Evolutionary conservation across 345 rosid species (phyloP), one percentile per base, ranked within the genome.

Genomic region (Camelina laxa): DNA sequence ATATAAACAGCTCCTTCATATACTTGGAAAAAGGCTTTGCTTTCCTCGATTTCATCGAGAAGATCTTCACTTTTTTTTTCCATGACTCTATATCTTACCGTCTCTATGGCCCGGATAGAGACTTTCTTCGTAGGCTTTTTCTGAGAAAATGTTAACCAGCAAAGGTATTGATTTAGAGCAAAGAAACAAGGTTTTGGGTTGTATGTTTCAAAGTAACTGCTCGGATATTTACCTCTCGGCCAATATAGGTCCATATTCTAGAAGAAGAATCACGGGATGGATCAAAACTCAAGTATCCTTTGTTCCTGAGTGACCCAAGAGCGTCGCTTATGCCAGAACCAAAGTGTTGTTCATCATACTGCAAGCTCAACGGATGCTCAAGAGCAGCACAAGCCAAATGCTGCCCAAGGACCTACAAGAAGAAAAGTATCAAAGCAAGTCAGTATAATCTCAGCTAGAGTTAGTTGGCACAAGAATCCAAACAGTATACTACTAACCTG

Each of bases 1-100:
- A 94, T 75, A 77, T 91, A 94, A 54, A 90, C 81, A 45, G 98
- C 96, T 65, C 97, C 96, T 33, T 91, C 97, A 64, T 91, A 83
- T 9, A 94, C 88, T 93, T 94, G 98, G 79, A 94, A 91, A 89
- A 94, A 94, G 49, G 98, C 98, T 79, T 75, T 90, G 88, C 97
- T 91, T 83, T 94, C 96, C 81, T 91, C 98, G 61, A 94, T 88
- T 84, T 91, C 96, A 77, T 94, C 97, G 17, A 94, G 88, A 63
- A 87, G 80, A 75, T 85, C 85, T 31, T 86, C 65, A 60, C 47
- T 78, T 55, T 69, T 71, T 41, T 62, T 79, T 69, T 88, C 87
- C 74, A 88, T 79, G 56, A 91, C 96, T 45, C 51, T 75, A 83
- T 91, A 91, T 63, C 80, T 84, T 79, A 73, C 91, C 56, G 86